phyloP scores from a whole-genome alignment of 371 early-diverging fungal genomes.

The Mortierella sp. region DNA sequence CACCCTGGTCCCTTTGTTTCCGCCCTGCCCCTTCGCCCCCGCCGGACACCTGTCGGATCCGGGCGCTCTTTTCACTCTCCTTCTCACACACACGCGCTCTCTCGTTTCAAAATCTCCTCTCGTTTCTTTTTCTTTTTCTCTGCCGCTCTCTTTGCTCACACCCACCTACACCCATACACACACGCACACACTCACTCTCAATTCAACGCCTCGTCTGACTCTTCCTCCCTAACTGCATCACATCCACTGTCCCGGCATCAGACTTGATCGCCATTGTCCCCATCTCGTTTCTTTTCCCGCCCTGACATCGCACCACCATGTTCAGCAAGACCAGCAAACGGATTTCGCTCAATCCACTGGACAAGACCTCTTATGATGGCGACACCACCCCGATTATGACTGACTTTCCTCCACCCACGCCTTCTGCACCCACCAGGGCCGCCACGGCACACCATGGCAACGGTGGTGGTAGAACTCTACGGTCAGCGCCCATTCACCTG shows the following conservation, averaged over 20 bases:
- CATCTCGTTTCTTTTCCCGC: background rate
- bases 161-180: background rate
- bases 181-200: background rate
- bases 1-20: background rate
- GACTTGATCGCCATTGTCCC: background rate
- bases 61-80: background rate
- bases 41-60: background rate
- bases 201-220: too few species aligned
- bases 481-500: constrained; percentile 40
- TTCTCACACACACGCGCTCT: background rate
- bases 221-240: too few species aligned
- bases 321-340: constrained; percentile 38
- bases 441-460: constrained; percentile 3
- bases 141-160: background rate
- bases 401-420: constrained; percentile 24
- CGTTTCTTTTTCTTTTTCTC: background rate
- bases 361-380: constrained; percentile 35
- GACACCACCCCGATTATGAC: constrained; percentile 51
- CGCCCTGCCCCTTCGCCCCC: background rate
- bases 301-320: constrained; percentile 8
- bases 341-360: constrained; percentile 41
- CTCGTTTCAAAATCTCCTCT: too few species aligned
- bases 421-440: constrained; percentile 33
- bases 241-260: too few species aligned
- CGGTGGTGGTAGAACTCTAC: constrained; percentile 23